Conservation (phyloP, 2,329 filamentous ascomycete species). For the Verticillium longisporum region DNA sequence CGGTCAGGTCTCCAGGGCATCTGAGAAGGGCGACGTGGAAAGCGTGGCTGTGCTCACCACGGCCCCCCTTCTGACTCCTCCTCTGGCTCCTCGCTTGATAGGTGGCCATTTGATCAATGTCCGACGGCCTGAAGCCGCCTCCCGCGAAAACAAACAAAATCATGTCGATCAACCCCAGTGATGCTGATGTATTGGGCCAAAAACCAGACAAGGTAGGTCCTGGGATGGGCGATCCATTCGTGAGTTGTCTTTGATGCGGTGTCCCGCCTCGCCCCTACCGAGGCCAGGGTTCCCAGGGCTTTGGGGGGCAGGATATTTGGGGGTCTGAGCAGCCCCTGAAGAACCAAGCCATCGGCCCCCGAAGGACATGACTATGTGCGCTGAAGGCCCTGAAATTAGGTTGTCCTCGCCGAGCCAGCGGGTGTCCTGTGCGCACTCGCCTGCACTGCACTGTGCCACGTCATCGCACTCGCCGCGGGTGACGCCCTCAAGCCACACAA, state of each 20-base stretch:
- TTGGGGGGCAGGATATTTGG: no score
- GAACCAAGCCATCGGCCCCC: no score
- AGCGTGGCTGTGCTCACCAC: conserved; percentile 24
- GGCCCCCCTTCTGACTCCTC: conserved; percentile 18
- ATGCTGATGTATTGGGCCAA: background rate
- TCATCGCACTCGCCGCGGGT: background rate
- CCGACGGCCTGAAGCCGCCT: no score
- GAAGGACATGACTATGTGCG: background rate
- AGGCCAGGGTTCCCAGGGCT: background rate
- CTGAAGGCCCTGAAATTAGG: background rate
- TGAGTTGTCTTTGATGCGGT: background rate
- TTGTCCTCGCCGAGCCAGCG: background rate
- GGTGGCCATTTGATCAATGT: no score
- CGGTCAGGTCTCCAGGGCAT: conserved; percentile 8
- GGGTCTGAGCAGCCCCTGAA: no score
- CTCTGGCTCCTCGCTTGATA: conserved; percentile 13
- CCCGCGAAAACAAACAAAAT: no score
- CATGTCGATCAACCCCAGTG: background rate
- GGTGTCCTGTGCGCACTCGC: no score
- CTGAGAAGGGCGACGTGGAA: conserved; percentile 14
- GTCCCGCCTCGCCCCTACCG: background rate
- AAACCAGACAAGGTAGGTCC: background rate
- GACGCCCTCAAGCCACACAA: no score
- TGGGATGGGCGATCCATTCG: background rate
- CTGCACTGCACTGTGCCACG: background rate